Conservation (phyloP, 1,284 basidiomycete species). For the Sanguinoderma infundibulare region DNA sequence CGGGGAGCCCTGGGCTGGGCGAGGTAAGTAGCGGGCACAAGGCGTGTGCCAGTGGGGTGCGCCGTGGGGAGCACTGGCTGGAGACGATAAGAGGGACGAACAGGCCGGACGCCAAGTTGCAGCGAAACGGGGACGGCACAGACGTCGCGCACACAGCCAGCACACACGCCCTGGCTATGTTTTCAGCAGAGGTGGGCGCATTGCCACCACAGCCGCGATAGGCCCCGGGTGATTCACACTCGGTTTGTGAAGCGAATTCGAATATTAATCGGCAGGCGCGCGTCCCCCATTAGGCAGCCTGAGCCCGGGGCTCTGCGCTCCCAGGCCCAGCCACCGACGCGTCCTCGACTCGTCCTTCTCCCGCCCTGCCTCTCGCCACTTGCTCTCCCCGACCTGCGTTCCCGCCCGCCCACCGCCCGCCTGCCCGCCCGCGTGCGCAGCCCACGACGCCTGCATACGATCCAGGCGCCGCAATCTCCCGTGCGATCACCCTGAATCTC, state of each 20-base stretch:
- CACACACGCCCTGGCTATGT: constrained; percentile 14
- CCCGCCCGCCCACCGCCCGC: background rate
- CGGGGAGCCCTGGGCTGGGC: background rate
- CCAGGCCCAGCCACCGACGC: background rate
- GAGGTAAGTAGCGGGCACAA: background rate
- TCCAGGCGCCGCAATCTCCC: constrained; percentile 14
- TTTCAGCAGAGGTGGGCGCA: constrained; percentile 6
- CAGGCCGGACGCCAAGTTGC: background rate
- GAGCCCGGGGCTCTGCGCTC: background rate
- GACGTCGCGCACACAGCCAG: constrained; percentile 5
- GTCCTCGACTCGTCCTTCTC: background rate
- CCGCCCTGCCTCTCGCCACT: background rate
- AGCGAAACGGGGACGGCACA: background rate
- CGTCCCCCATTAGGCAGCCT: background rate
- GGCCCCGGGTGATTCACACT: no score
- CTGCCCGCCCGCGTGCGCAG: background rate
- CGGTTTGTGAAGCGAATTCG: no score
- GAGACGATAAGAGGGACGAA: background rate
- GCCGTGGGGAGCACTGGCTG: constrained; percentile 3
- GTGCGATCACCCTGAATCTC: constrained; percentile 22
- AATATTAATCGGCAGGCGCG: no score
- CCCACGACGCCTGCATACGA: background rate
- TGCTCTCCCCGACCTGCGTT: background rate
- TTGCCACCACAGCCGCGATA: constrained; percentile 16
- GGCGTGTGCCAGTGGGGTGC: background rate